Conservation (phyloP, 257 asterid species). For the Solanum dulcamara region DNA sequence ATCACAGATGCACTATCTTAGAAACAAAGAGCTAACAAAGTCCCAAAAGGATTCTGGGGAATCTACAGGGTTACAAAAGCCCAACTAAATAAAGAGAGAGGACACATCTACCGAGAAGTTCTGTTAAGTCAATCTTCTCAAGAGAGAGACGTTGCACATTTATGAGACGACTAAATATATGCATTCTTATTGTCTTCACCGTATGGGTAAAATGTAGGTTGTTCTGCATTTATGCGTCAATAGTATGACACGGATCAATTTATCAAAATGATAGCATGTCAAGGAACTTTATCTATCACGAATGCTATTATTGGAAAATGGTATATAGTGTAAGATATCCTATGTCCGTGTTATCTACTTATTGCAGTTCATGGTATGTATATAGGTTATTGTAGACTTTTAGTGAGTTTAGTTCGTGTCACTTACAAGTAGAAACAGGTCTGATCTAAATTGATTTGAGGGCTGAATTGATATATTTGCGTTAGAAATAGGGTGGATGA, state of each 20-base stretch:
- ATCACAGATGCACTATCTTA: neutral
- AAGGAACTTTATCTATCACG: neutral
- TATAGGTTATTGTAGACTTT: neutral
- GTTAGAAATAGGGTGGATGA: neutral
- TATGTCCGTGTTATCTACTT: neutral
- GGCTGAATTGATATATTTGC: neutral
- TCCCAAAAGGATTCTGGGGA: neutral
- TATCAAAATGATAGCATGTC: neutral
- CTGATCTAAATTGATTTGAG: neutral
- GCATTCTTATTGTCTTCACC: neutral
- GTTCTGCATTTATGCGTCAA: neutral
- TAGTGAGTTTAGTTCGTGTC: neutral
- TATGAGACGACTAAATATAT: neutral
- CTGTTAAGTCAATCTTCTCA: neutral
- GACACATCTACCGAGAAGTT: no score
- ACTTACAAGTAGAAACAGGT: neutral
- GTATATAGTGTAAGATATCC: neutral
- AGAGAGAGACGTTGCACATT: neutral
- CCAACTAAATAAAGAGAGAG: neutral
- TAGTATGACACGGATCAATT: neutral
- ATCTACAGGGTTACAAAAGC: neutral
- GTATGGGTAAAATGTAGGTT: neutral
- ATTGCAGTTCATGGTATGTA: neutral
- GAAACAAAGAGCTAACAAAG: neutral
- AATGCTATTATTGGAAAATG: neutral